phyloP scores from a whole-genome alignment of 805 yeast species.

The Cyberlindnera mycetangii region DNA sequence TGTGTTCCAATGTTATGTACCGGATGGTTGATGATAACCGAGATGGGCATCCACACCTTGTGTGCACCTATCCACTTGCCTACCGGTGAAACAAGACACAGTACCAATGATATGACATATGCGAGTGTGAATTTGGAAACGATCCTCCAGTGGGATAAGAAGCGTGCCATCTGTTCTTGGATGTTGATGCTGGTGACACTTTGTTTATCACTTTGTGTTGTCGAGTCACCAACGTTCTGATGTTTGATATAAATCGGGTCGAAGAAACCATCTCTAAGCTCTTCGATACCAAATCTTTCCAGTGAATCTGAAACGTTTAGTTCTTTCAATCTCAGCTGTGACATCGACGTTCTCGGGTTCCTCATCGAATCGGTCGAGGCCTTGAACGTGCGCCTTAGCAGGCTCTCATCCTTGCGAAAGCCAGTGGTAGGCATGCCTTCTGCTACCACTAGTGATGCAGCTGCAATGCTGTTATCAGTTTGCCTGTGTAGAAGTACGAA shows the following conservation, averaged over 20 bases:
- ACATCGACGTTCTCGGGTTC: slow-evolving; percentile 33
- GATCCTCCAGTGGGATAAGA: slow-evolving; percentile 16
- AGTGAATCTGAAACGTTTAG: slow-evolving; percentile 25
- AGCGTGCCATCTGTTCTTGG: neutral
- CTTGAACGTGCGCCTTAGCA: slow-evolving; percentile 15
- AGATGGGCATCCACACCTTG: slow-evolving; percentile 40
- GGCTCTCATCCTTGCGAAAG: slow-evolving; percentile 1
- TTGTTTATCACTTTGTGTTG: neutral
- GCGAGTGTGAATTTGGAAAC: slow-evolving; percentile 31
- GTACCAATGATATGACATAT: slow-evolving; percentile 36
- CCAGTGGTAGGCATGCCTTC: neutral
- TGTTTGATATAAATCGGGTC: slow-evolving; percentile 41
- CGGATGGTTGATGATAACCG: slow-evolving; percentile 45
- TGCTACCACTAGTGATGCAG: neutral
- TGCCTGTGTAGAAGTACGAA: too few species aligned
- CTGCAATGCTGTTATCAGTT: neutral
- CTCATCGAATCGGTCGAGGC: slow-evolving; percentile 9
- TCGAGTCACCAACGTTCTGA: slow-evolving; percentile 8
- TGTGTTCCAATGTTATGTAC: slow-evolving; percentile 46
- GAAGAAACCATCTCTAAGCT: slow-evolving; percentile 46
- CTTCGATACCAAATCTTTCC: slow-evolving; percentile 39
- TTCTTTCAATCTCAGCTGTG: slow-evolving; percentile 33
- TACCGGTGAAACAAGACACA: slow-evolving; percentile 37
- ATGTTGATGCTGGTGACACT: neutral
- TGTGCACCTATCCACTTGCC: slow-evolving; percentile 43